Conservation (phyloP, 176 grass and related monocot species). For the Aegilops umbellulata region DNA sequence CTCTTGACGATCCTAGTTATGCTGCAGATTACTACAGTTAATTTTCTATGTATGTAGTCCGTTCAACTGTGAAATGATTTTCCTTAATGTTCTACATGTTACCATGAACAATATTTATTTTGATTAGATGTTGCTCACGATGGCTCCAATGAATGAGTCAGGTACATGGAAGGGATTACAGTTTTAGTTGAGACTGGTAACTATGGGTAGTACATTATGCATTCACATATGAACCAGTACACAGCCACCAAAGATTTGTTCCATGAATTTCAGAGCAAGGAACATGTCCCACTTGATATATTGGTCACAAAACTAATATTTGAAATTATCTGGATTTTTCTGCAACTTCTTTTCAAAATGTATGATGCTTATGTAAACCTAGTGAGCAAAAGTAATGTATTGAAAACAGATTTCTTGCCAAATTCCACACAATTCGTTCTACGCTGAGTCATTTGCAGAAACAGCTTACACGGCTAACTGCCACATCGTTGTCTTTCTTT, state of each 20-base stretch:
- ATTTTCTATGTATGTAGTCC: neutral
- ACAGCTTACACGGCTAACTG: neutral
- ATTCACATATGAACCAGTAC: neutral
- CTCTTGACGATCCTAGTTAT: neutral
- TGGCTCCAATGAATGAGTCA: neutral
- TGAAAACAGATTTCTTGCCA: neutral
- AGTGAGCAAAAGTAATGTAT: neutral
- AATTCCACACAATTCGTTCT: neutral
- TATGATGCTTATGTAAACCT: neutral
- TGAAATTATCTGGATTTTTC: neutral
- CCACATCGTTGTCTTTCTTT: neutral
- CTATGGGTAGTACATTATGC: neutral
- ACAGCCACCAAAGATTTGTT: neutral
- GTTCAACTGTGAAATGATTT: neutral
- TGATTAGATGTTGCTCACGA: neutral
- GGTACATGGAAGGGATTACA: neutral
- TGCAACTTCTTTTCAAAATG: neutral
- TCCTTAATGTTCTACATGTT: neutral
- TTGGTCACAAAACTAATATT: neutral
- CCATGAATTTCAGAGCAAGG: neutral
- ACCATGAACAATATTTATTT: neutral
- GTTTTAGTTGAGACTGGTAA: neutral
- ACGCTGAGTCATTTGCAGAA: neutral
- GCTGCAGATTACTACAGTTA: slow-evolving; percentile 13
- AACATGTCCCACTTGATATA: neutral